Percentiles rank a stretch among this genome's conserved stretches.
These are phyloP conservation scores for Sclerotinia nivalis DNA, from an alignment of 2,329 filamentous ascomycete genomes.

Conservation along the genomic window DNA sequence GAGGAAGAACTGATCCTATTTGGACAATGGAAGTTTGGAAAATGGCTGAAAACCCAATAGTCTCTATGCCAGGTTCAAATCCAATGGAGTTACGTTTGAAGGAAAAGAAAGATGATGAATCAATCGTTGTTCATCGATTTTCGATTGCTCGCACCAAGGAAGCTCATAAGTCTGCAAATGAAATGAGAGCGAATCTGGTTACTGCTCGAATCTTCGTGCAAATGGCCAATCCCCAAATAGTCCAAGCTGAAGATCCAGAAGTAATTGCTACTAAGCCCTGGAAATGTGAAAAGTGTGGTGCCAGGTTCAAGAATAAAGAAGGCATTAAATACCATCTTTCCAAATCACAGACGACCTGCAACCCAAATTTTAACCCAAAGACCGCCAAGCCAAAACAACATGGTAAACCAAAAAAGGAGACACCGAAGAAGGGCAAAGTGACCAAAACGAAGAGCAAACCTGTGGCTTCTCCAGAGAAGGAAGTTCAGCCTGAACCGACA, in stretches of 20 bases:
- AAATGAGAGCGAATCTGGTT: slow-evolving; percentile 38
- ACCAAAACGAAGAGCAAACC: slow-evolving; percentile 13
- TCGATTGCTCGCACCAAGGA: slow-evolving; percentile 27
- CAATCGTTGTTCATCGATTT: slow-evolving; percentile 34
- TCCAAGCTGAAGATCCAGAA: slow-evolving; percentile 25
- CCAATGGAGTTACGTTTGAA: slow-evolving; percentile 39
- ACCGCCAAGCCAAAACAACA: slow-evolving; percentile 16
- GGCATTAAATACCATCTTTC: slow-evolving; percentile 41
- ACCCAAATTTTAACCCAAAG: slow-evolving; percentile 36
- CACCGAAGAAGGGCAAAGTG: slow-evolving; percentile 19
- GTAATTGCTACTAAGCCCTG: slow-evolving; percentile 35
- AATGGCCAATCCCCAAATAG: slow-evolving; percentile 24
- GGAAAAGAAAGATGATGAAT: slow-evolving; percentile 23
- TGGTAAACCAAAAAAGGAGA: slow-evolving; percentile 9
- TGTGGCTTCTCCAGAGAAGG: background rate
- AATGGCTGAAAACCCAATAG: slow-evolving; percentile 34
- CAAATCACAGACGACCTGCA: slow-evolving; percentile 39
- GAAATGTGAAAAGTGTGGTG: slow-evolving; percentile 37
- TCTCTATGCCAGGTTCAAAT: slow-evolving; percentile 36
- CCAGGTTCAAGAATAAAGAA: slow-evolving; percentile 39
- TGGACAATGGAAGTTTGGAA: slow-evolving; percentile 29
- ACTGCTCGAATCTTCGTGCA: slow-evolving; percentile 31
- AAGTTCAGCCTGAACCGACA: background rate
- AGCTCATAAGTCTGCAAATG: slow-evolving; percentile 30
- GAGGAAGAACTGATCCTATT: slow-evolving; percentile 26